Conservation (phyloP, 371 early-diverging fungal species). For the Mucor ambiguus region DNA sequence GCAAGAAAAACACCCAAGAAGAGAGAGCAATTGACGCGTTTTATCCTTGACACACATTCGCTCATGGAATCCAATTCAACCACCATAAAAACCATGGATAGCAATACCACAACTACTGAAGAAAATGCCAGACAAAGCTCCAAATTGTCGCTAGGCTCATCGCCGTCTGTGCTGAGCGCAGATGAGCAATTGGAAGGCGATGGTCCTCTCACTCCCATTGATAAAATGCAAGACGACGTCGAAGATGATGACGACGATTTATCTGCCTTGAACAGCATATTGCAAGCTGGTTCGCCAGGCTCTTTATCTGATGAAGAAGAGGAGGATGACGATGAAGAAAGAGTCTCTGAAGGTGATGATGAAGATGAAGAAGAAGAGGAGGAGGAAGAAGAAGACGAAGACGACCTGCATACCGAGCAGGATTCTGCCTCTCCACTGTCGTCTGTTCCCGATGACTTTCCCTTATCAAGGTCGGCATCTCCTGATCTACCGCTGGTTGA, state of each 20-base stretch:
- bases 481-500: conserved; percentile 26
- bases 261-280: conserved; percentile 26
- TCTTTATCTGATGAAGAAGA: conserved; percentile 33
- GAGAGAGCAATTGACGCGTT: conserved; percentile 4
- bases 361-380: background rate
- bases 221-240: conserved; percentile 27
- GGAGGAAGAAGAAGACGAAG: conserved; percentile 8
- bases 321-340: conserved; percentile 8
- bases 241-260: conserved; percentile 30
- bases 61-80: conserved; percentile 1
- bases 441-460: conserved; percentile 47
- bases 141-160: conserved; percentile 47
- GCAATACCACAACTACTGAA: conserved; percentile 3
- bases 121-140: conserved; percentile 38
- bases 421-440: conserved; percentile 40
- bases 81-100: conserved; percentile 1
- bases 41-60: background rate
- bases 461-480: conserved; percentile 38
- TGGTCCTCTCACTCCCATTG: conserved; percentile 32
- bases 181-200: conserved; percentile 32
- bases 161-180: conserved; percentile 46
- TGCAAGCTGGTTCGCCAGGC: conserved; percentile 33
- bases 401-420: conserved; percentile 24
- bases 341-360: conserved; percentile 5
- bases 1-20: background rate